Evolutionary conservation across 2,329 filamentous ascomycete genomes (phyloP).

Genomic region (Colletotrichum horii): DNA sequence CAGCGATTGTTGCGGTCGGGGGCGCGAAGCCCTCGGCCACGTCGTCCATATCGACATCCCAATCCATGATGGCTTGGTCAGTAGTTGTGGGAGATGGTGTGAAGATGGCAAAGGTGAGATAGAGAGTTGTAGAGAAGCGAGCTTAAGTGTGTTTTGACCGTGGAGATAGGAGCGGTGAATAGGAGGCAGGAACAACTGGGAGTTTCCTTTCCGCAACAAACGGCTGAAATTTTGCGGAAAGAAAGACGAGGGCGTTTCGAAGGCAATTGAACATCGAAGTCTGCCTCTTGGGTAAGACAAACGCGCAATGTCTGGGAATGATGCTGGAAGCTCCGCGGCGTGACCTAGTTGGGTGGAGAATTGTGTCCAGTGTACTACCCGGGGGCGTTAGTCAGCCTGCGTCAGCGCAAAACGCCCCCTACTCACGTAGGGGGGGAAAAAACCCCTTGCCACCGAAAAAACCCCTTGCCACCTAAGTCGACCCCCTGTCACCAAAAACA

Average conservation of each 20-base stretch:
- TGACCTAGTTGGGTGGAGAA: background rate
- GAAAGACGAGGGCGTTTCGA: background rate
- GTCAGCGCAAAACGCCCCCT: no score
- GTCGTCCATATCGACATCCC: conserved; percentile 76
- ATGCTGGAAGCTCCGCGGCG: background rate
- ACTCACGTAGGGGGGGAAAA: no score
- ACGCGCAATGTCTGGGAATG: background rate
- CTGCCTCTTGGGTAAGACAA: background rate
- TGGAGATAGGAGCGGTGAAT: background rate
- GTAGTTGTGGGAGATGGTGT: background rate
- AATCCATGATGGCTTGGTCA: conserved; percentile 60
- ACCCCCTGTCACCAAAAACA: no score
- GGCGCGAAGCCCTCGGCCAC: conserved; percentile 42
- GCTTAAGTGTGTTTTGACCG: background rate
- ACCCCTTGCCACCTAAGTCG: no score
- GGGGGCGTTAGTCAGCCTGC: no score
- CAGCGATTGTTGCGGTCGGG: background rate
- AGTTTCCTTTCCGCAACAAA: background rate
- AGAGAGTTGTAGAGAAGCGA: background rate
- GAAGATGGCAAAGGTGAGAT: conserved; percentile 20
- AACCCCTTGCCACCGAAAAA: no score
- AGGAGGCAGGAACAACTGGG: background rate
- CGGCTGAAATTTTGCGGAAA: background rate
- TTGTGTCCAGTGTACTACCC: no score
- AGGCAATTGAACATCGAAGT: background rate